Base-by-base conservation (phyloP, 2,329 filamentous ascomycete species). In the Hypoxylon sp. region DNA sequence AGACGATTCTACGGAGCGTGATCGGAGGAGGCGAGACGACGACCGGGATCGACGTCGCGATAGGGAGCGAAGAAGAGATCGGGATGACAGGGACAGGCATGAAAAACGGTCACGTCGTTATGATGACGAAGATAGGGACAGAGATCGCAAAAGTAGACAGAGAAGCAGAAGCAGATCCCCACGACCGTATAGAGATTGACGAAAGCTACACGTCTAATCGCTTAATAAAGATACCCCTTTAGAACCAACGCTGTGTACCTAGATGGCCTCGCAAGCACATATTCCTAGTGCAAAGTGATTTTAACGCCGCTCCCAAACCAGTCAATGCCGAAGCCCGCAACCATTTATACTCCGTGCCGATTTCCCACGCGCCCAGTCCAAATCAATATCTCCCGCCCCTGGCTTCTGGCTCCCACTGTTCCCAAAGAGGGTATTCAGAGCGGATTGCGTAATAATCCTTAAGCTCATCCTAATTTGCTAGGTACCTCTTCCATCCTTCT, bases 401-500 rank as follows among this genome's bases (percentile, higher is more conserved):
- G 55, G 14, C 41, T 17, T 13, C 2, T n/a, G 34, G 46, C 30
- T 41, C 66, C 25, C 19, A 21, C 17, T 53, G 23, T 17, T 43
- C 30, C 28, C 17, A 41, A 34, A 28, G 6, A 19, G 13, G 28
- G 52, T 10, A 38, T 48, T 45, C 11, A 21, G 28, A 41, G 57
- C 36, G 21, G 63, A 50, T 21, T 59, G n/a, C 51, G 65, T 61
- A 60, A 55, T 59, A 51, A 32, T 41, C 56, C 56, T 55, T 56
- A 11, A 55, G 50, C 17, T 49, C 17, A 41, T 28, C 46, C 73
- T 65, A 77, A 65, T 74, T 74, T 50, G 74, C 73, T 57, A 94
- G 80, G 81, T 94, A 96, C 73, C 89, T 86, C 79, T 93, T 95
- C 93, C 93, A 97, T 1, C 92, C 93, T 75, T 94, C 90, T 69